phyloP scores from a whole-genome alignment of 805 yeast genomes.

The Saccharomycopsis schoenii region DNA sequence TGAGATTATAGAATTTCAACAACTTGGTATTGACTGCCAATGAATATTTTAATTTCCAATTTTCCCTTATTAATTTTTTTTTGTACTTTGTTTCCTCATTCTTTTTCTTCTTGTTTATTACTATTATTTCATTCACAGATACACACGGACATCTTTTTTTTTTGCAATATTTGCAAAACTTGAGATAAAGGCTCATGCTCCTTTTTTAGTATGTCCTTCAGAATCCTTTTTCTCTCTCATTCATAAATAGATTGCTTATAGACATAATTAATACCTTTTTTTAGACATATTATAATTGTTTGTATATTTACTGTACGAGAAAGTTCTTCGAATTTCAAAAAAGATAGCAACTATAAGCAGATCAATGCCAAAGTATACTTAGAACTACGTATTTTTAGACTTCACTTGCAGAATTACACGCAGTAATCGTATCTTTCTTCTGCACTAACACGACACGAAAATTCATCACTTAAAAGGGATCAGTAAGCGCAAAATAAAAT shows the following conservation, averaged over 20 bases:
- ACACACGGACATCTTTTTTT: not conserved
- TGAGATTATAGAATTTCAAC: conserved; percentile 16
- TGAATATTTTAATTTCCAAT: not conserved
- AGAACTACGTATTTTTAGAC: not conserved
- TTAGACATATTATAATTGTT: no score
- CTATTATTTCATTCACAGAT: not conserved
- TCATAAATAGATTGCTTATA: not conserved
- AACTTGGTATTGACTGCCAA: conserved; percentile 9
- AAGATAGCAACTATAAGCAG: not conserved
- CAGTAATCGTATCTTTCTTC: not conserved
- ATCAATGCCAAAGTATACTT: not conserved
- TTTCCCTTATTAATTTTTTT: not conserved
- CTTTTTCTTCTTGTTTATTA: not conserved
- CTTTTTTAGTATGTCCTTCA: not conserved
- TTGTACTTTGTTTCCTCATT: no score
- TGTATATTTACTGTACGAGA: not conserved
- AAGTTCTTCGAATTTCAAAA: not conserved
- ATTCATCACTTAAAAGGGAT: not conserved
- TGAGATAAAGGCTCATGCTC: not conserved
- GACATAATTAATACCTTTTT: not conserved
- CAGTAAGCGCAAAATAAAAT: not conserved
- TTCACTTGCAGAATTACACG: not conserved
- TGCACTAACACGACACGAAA: not conserved
- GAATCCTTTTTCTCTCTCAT: not conserved
- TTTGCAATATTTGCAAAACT: not conserved